Evolutionary conservation across 768 basidiomycete species (phyloP), one percentile per base, ranked within the genome.

Genomic region (Suillus hirtellus): DNA sequence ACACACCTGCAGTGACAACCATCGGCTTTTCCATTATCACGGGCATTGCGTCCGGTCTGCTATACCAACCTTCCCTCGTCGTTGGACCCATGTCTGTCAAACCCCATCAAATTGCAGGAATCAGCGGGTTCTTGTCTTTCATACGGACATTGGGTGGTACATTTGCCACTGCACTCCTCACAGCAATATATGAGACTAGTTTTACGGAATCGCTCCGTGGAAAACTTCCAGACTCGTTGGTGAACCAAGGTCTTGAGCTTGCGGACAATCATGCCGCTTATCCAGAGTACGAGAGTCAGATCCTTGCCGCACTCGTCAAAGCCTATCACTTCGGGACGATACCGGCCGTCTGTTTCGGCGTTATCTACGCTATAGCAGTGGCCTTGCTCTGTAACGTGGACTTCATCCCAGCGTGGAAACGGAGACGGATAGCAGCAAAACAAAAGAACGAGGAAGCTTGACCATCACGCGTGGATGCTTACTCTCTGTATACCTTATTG

Each of bases 71-170:
- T 38, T 73, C 75, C 53, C 75, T 76, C 35, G 68, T 76, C 34
- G 75, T 76, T 3, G 76, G 75, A 15, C 75, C 76, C 47, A 71
- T 77, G 69, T 76, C 74, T 2, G 76, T 76, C 62, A 14, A 76
- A 50, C 75, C 75, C 0, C 65, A 70, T 27, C 76, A 76, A 60
- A 59, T 76, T 35, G 75, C 75, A 4, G 76, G 75, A 9, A 77
- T 76, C 65, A 76, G 76, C n/a, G 75, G 75, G 11, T 76, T 76
- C 64, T 50, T 75, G 9, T 77, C 75, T 5, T 75, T 75, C 55
- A 70, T 75, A n/a, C 71, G 75, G 17, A 76, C 75, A 15, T 63
- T 76, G 0, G 75, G 75, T 2, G 75, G 75, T 19, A 76, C 75
- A 49, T 76, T 76, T 37, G 76, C 75, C 9, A 77, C 75, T 5